Base-by-base conservation (phyloP, 306 rosid genomes). In the Cucurbita maxima region DNA sequence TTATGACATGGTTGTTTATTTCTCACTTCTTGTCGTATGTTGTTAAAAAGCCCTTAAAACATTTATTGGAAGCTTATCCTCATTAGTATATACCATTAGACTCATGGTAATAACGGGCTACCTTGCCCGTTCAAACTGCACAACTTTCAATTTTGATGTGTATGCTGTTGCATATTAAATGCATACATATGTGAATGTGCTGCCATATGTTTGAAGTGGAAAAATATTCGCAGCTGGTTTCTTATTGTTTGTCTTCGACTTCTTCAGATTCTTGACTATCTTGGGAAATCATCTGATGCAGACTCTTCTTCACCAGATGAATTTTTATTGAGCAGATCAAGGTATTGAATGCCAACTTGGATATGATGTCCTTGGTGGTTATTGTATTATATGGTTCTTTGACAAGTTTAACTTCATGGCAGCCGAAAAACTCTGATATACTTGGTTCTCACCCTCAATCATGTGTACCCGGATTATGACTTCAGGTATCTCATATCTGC, bases 401-500 rank as follows among this genome's bases (percentile, higher is more conserved):
- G 71, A 78, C 76, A 54, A 54, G 66, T 77, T 79, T 11, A 57
- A 8, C 80, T 77, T 79, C 34, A 53, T 86, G 88, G 73, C 96
- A 94, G 99, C 84, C 97, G 96, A 79, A 94, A 82, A 86, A 94
- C 99, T 60, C 79, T 91, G 96, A 83, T 94, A 78, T 91, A 89
- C 91, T 87, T 94, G 73, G 88, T 94, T 78, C 91, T 94, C 77
- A 85, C 97, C 2, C 95, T 94, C 80, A 86, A 84, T 83, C 99
- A 94, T 80, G 80, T 94, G 87, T 91, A 91, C 84, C 97, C 96
- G 9, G 99, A 94, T 84, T 88, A 91, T 56, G 96, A 94, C 84
- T 89, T 94, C 99, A 94, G 99, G 99, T 94, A 89, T 5, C 55
- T 15, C 55, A 51, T 51, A 51, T 80, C 82, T 81, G 58, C 73